These are phyloP conservation scores for Auricularia heimuer DNA, from an alignment of 768 basidiomycete genomes.

Conservation along the genomic window DNA sequence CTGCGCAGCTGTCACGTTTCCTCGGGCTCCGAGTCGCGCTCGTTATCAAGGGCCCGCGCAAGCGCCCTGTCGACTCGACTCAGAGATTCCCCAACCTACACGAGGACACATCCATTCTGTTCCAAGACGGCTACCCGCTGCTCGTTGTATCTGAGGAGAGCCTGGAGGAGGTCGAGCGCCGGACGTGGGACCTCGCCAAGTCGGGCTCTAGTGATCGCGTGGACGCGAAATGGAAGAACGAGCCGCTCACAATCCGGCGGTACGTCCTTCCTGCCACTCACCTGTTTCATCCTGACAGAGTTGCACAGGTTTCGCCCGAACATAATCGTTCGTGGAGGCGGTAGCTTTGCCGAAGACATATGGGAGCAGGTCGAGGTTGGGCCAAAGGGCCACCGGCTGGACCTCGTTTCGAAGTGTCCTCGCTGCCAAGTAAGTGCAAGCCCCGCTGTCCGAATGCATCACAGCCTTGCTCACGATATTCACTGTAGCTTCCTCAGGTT, in stretches of 20 bases:
- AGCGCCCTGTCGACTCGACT: slow-evolving; percentile 44
- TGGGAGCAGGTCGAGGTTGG: slow-evolving; percentile 55
- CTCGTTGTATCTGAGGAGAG: slow-evolving; percentile 61
- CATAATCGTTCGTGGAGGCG: slow-evolving; percentile 55
- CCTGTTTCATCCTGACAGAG: slow-evolving; percentile 2
- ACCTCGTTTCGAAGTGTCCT: slow-evolving; percentile 56
- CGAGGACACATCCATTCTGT: slow-evolving; percentile 33
- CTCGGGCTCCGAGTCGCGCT: slow-evolving; percentile 53
- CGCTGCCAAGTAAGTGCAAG: slow-evolving; percentile 54
- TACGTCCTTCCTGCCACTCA: slow-evolving; percentile 18
- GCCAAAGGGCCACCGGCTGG: slow-evolving; percentile 27
- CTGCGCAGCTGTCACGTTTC: slow-evolving; percentile 49
- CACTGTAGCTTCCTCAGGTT: slow-evolving; percentile 61
- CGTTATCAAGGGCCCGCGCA: slow-evolving; percentile 52
- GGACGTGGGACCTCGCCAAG: slow-evolving; percentile 33
- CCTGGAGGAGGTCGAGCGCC: slow-evolving; percentile 39
- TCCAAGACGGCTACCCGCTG: slow-evolving; percentile 64
- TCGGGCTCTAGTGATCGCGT: slow-evolving; percentile 30
- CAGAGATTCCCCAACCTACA: slow-evolving; percentile 42
- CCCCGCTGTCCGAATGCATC: not conserved
- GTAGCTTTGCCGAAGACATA: slow-evolving; percentile 59
- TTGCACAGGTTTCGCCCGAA: slow-evolving; percentile 62
- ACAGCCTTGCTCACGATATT: slow-evolving; percentile 3
- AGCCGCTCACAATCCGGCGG: slow-evolving; percentile 49
- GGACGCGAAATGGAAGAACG: slow-evolving; percentile 41